Evolutionary conservation across 192 early-diverging fungal genomes (phyloP).

Genomic region (Entomortierella chlamydospora): DNA sequence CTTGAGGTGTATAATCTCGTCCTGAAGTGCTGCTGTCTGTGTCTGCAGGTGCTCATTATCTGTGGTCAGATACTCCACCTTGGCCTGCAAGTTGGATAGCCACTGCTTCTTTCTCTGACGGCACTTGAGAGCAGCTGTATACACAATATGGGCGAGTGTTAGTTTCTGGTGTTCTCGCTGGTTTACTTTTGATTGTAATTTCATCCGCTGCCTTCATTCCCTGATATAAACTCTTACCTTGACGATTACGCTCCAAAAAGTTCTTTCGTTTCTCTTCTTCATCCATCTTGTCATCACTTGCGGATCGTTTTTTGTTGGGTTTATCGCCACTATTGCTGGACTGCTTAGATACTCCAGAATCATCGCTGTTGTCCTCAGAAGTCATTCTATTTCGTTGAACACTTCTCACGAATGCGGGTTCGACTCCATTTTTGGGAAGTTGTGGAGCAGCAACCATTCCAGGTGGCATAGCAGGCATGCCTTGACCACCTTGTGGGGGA

Average conservation of each 20-base stretch:
- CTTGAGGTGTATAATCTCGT: constrained; percentile 81
- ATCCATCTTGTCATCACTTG: constrained; percentile 55
- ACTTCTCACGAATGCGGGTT: not conserved
- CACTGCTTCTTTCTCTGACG: constrained; percentile 94
- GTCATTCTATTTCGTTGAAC: constrained; percentile 21
- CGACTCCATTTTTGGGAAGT: constrained; percentile 7
- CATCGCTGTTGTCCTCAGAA: constrained; percentile 42
- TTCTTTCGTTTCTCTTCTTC: constrained; percentile 80
- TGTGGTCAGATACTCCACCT: constrained; percentile 68
- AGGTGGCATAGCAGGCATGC: constrained; percentile 10
- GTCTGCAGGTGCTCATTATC: constrained; percentile 76
- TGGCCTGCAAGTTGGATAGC: constrained; percentile 82
- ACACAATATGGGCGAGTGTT: not conserved
- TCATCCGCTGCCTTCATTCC: too few species aligned
- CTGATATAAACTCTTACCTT: constrained; percentile 72
- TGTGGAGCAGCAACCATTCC: constrained; percentile 17
- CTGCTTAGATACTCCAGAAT: constrained; percentile 35
- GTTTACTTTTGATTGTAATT: too few species aligned
- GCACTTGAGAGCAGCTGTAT: constrained; percentile 87
- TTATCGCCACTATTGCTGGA: constrained; percentile 18
- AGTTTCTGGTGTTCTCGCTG: too few species aligned
- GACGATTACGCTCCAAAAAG: constrained; percentile 91
- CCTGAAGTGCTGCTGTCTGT: constrained; percentile 70
- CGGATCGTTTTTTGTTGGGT: constrained; percentile 38
- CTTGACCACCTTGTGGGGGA: too few species aligned